Conservation (phyloP, 805 yeast genomes). For the Saccharomyces mikatae region DNA sequence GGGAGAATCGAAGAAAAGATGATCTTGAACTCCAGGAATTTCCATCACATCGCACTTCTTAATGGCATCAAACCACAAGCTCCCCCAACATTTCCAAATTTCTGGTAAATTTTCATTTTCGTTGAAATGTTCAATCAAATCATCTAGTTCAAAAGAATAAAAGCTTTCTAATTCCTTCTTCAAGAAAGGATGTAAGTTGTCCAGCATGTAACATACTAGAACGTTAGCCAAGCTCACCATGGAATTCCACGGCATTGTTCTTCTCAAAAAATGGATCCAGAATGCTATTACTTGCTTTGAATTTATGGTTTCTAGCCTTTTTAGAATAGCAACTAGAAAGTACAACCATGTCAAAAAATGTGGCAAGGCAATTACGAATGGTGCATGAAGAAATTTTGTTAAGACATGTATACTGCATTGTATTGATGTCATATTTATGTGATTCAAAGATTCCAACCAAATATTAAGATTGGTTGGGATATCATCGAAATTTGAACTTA, state of each 20-base stretch:
- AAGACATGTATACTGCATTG: constrained; percentile 64
- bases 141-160: constrained; percentile 26
- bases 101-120: constrained; percentile 60
- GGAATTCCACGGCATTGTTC: constrained; percentile 62
- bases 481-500: constrained; percentile 13
- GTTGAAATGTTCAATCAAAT: constrained; percentile 42
- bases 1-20: constrained; percentile 50
- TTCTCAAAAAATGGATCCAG: constrained; percentile 34
- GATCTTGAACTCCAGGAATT: constrained; percentile 48
- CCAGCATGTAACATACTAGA: constrained; percentile 32
- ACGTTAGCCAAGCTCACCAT: constrained; percentile 57
- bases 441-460: constrained; percentile 52
- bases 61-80: constrained; percentile 66
- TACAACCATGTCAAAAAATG: constrained; percentile 74
- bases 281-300: constrained; percentile 15
- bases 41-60: constrained; percentile 26
- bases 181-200: constrained; percentile 14
- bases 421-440: constrained; percentile 54
- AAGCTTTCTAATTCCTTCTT: constrained; percentile 20
- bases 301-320: constrained; percentile 35
- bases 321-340: constrained; percentile 56
- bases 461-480: constrained; percentile 20
- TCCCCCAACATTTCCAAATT: constrained; percentile 82
- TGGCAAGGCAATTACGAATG: constrained; percentile 56
- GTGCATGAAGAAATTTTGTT: constrained; percentile 60